phyloP scores from a whole-genome alignment of 768 basidiomycete species.

The Cystofilobasidium bisporidii region DNA sequence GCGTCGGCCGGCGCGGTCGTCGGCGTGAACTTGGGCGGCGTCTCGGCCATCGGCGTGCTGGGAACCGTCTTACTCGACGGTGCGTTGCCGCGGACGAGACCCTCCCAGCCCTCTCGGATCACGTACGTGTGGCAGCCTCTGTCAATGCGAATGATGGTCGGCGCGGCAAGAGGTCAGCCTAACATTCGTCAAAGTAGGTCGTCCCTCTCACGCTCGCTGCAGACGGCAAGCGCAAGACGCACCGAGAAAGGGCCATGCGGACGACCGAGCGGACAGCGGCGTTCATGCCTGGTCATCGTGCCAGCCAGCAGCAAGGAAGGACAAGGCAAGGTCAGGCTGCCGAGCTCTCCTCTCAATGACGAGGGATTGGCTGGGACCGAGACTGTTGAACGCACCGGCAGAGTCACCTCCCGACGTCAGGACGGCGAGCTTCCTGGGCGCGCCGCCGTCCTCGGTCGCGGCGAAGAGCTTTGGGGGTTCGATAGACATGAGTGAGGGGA shows the following conservation, averaged over 20 bases:
- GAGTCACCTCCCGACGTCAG: slow-evolving; percentile 95
- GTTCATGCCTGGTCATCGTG: slow-evolving; percentile 51
- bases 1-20: slow-evolving; percentile 27
- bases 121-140: slow-evolving; percentile 95
- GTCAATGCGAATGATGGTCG: slow-evolving; percentile 11
- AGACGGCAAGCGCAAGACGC: slow-evolving; percentile 36
- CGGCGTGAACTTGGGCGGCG: slow-evolving; percentile 31
- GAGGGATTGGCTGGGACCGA: no score
- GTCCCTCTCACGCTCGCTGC: no score
- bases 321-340: neutral
- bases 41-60: slow-evolving; percentile 29
- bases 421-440: slow-evolving; percentile 49
- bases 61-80: slow-evolving; percentile 33
- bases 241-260: slow-evolving; percentile 85
- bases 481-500: slow-evolving; percentile 8
- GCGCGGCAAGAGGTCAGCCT: no score
- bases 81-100: slow-evolving; percentile 84
- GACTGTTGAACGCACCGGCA: slow-evolving; percentile 55
- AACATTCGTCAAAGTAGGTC: no score
- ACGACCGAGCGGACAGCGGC: slow-evolving; percentile 89
- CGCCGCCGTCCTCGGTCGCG: slow-evolving; percentile 11
- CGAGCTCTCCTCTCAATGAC: no score
- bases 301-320: neutral
- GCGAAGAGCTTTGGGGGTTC: slow-evolving; percentile 19
- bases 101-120: slow-evolving; percentile 97